phyloP scores from a whole-genome alignment of 2,329 filamentous ascomycete species.

The Teratosphaeriaceae sp. region DNA sequence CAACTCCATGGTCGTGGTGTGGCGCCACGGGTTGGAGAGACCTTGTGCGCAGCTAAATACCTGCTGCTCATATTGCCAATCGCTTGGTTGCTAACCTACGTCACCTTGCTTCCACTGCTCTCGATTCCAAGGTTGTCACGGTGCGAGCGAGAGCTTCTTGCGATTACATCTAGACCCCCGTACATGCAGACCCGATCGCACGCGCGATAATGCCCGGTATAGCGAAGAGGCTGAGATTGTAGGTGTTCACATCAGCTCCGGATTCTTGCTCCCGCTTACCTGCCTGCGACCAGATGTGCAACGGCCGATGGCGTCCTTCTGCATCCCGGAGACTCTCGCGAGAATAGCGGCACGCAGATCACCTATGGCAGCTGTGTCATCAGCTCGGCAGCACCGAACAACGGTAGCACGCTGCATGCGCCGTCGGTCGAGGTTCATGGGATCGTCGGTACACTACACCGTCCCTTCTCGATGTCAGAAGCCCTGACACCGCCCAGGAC shows the following conservation, averaged over 20 bases:
- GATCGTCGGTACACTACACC: constrained; percentile 48
- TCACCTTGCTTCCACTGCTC: too few relatives aligned
- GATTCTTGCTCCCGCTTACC: not conserved
- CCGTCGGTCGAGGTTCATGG: constrained; percentile 42
- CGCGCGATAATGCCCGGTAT: constrained; percentile 59
- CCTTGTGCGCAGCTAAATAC: too few relatives aligned
- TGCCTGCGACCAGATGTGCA: constrained; percentile 39
- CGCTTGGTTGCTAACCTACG: too few relatives aligned
- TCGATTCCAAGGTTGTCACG: too few relatives aligned
- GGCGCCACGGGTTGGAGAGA: too few relatives aligned
- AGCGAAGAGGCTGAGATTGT: constrained; percentile 31
- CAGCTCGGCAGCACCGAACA: constrained; percentile 34
- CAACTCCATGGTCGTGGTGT: too few relatives aligned
- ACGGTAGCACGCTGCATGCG: constrained; percentile 31
- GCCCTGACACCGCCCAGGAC: constrained; percentile 47
- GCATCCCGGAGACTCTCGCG: constrained; percentile 57
- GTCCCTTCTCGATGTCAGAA: not conserved
- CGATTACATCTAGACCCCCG: too few relatives aligned
- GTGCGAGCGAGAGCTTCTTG: too few relatives aligned
- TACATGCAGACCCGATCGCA: too few relatives aligned
- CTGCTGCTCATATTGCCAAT: too few relatives aligned
- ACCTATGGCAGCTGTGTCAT: constrained; percentile 59
- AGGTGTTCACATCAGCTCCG: not conserved
- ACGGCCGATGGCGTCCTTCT: constrained; percentile 77
- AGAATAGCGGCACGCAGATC: constrained; percentile 31